phyloP scores from a whole-genome alignment of 306 rosid species.

The Gastrolobium bilobum region DNA sequence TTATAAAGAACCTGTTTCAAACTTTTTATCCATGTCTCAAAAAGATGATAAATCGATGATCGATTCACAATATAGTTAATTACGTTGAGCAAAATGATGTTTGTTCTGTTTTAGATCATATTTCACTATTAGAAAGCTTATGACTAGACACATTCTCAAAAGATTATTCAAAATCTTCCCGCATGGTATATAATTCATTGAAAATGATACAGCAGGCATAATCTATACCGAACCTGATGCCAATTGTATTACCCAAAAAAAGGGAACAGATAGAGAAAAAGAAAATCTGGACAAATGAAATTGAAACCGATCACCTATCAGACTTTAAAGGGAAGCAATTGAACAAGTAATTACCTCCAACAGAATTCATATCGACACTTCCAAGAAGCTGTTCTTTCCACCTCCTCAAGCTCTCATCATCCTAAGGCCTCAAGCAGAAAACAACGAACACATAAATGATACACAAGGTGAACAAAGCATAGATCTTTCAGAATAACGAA shows the following conservation, averaged over 20 bases:
- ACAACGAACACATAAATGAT: conserved; percentile 11
- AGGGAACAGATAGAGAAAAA: not conserved
- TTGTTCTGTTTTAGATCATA: not conserved
- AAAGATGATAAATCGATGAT: not conserved
- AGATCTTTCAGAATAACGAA: not conserved
- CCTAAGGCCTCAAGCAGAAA: conserved; percentile 59
- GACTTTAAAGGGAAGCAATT: not conserved
- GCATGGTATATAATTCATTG: not conserved
- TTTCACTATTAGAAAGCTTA: too few relatives aligned
- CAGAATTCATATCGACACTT: conserved; percentile 75
- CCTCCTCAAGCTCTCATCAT: conserved; percentile 90
- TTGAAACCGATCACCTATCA: not conserved
- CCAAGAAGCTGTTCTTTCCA: conserved; percentile 99
- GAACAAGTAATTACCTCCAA: conserved; percentile 69
- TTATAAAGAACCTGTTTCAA: not conserved
- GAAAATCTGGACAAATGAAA: conserved; percentile 12
- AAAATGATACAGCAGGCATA: not conserved
- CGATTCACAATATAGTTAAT: not conserved
- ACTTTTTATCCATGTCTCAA: not conserved
- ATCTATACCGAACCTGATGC: not conserved
- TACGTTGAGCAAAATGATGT: not conserved
- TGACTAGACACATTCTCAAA: not conserved
- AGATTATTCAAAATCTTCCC: not conserved
- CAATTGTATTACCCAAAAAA: not conserved
- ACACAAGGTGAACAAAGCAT: not conserved